Evolutionary conservation across 179 eudicot genomes (phyloP), one percentile per base, ranked within the genome.

Genomic region (Vitellaria paradoxa): DNA sequence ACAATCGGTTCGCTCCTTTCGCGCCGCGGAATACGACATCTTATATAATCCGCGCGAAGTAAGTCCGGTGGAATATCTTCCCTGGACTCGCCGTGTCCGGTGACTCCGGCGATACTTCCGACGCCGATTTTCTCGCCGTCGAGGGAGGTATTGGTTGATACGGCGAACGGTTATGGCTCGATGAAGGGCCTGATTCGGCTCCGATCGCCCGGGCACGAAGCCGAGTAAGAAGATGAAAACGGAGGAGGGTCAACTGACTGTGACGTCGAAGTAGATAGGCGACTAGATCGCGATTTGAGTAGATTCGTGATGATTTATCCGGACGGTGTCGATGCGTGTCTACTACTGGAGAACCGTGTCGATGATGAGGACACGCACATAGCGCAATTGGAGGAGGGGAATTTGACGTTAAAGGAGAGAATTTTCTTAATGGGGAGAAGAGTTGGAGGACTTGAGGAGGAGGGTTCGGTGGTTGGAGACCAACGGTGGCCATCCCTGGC

Each of bases 21-120:
- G 83, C 83, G 5, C 83, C 83, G n/a, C 71, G 80, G 3, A 81
- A 81, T 77, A 81, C 83, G 26, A 76, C 83, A 23, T 81, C 83
- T 68, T 81, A 70, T 23, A 20, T 81, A 18, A 81, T 81, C 59
- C 66, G 83, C 6, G 83, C 83, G 66, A 81, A 81, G 70, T n/a
- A 81, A 73, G 66, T 40, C 77, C 18, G 83, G 83, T 15, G 83
- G 83, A 2, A 81, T 81, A 9, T 68, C 82, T 1, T 69, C 75
- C 11, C 53, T 77, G 60, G 83, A 71, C 52, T 81, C 83, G 24
- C 83, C 83, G 50, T 76, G 80, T 66, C 80, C 83, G 67, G 80
- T 81, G 73, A 81, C 83, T 0, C 83, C 83, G 46, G 83, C 83
- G 40, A 64, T 76, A 2, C 63, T 76, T 4, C 80, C 76, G 24